Evolutionary conservation across 768 basidiomycete species (phyloP).

Genomic region (Hemileccinum rubropunctum): DNA sequence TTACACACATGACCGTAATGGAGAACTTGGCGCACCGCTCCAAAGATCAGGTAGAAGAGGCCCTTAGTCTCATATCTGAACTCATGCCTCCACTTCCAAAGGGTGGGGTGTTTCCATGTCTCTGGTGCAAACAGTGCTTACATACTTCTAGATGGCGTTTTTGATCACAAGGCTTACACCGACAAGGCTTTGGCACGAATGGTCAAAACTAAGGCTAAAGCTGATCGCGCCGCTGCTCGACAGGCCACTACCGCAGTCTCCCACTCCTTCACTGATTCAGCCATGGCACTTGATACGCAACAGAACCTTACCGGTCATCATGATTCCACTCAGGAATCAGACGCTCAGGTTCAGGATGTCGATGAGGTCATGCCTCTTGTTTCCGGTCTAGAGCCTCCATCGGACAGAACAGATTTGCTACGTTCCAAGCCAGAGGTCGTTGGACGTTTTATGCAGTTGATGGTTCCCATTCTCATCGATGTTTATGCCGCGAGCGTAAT

Average conservation of each 20-base stretch:
- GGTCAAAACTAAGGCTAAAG: constrained; percentile 80
- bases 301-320: constrained; percentile 13
- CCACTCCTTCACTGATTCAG: constrained; percentile 28
- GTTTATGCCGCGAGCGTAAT: constrained; percentile 99
- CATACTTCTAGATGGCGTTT: constrained; percentile 74
- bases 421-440: constrained; percentile 75
- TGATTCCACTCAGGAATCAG: constrained; percentile 31
- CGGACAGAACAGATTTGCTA: constrained; percentile 71
- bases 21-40: constrained; percentile 95
- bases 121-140: constrained; percentile 2
- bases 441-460: constrained; percentile 79
- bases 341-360: constrained; percentile 43
- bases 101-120: constrained; percentile 45
- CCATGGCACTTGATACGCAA: constrained; percentile 18
- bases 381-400: constrained; percentile 31
- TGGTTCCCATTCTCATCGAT: constrained; percentile 93
- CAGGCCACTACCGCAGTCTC: constrained; percentile 40
- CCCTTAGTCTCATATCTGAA: constrained; percentile 84
- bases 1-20: constrained; percentile 97
- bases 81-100: constrained; percentile 91
- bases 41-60: constrained; percentile 97
- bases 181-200: constrained; percentile 79
- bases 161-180: constrained; percentile 87
- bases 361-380: constrained; percentile 34
- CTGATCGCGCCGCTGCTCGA: constrained; percentile 71